phyloP scores from a whole-genome alignment of 257 asterid species.

The Nicotiana attenuata region DNA sequence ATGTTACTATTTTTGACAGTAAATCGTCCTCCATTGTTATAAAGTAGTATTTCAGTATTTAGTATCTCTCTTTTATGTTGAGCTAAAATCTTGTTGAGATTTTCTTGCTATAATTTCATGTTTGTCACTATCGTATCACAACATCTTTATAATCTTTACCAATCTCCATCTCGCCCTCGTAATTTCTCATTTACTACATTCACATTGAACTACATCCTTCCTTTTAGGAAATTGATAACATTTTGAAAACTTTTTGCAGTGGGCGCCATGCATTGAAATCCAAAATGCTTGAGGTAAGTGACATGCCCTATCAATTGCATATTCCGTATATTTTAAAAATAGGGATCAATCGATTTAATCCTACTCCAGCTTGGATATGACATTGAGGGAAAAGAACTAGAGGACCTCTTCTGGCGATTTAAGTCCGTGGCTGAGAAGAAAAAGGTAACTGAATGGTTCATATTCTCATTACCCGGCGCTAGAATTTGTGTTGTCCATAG shows the following conservation, averaged over 20 bases:
- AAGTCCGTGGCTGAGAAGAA: constrained; percentile 86
- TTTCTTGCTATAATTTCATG: neutral
- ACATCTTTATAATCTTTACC: neutral
- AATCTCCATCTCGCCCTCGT: neutral
- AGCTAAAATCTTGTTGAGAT: neutral
- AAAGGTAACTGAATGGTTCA: constrained; percentile 43
- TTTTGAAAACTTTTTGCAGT: constrained; percentile 41
- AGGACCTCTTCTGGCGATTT: constrained; percentile 84
- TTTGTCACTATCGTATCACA: neutral
- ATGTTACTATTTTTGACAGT: neutral
- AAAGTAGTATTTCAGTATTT: neutral
- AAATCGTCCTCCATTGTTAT: neutral
- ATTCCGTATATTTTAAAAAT: neutral
- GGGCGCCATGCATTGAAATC: constrained; percentile 96
- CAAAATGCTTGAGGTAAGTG: constrained; percentile 76
- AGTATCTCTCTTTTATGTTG: neutral
- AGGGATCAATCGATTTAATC: neutral
- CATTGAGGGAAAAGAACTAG: constrained; percentile 77
- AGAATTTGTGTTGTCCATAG: neutral
- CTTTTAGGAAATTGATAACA: neutral
- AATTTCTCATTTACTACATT: neutral
- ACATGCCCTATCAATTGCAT: neutral
- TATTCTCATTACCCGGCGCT: neutral
- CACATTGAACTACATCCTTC: neutral
- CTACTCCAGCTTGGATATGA: constrained; percentile 82